These are phyloP conservation scores for Epichloe sp. DNA, from an alignment of 2,329 filamentous ascomycete species.

Conservation along the genomic window DNA sequence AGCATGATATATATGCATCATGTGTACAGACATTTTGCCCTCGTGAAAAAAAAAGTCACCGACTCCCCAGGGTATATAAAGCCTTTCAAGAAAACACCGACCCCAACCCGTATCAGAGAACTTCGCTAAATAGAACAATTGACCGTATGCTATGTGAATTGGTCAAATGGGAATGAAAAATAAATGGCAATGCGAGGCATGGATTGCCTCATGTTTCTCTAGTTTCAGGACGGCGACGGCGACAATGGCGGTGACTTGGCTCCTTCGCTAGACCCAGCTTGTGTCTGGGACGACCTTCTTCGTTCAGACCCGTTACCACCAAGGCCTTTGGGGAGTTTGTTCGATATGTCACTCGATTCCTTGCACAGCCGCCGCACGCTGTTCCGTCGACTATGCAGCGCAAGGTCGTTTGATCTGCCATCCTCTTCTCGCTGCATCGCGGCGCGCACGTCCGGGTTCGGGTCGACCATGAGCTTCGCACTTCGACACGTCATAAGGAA, in stretches of 20 bases:
- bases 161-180: too few species aligned
- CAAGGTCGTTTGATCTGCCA: slow-evolving; percentile 5
- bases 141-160: too few species aligned
- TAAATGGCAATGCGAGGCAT: too few species aligned
- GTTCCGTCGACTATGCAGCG: slow-evolving; percentile 8
- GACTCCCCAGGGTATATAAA: too few species aligned
- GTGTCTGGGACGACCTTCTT: slow-evolving; percentile 18
- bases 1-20: too few species aligned
- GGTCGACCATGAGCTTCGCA: slow-evolving; percentile 31
- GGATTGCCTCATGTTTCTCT: background rate
- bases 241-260: slow-evolving; percentile 6
- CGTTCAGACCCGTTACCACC: slow-evolving; percentile 13
- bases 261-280: slow-evolving; percentile 18
- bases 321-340: slow-evolving; percentile 13
- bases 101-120: too few species aligned
- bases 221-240: background rate
- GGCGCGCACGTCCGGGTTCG: slow-evolving; percentile 12
- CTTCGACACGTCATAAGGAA: slow-evolving; percentile 34
- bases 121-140: too few species aligned
- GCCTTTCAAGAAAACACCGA: too few species aligned
- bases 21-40: too few species aligned
- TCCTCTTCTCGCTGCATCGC: slow-evolving; percentile 10
- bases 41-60: too few species aligned
- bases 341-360: slow-evolving; percentile 12
- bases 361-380: slow-evolving; percentile 6